Evolutionary conservation across 345 rosid genomes (phyloP), one percentile per base, ranked within the genome.

Genomic region (Garcia nutans): DNA sequence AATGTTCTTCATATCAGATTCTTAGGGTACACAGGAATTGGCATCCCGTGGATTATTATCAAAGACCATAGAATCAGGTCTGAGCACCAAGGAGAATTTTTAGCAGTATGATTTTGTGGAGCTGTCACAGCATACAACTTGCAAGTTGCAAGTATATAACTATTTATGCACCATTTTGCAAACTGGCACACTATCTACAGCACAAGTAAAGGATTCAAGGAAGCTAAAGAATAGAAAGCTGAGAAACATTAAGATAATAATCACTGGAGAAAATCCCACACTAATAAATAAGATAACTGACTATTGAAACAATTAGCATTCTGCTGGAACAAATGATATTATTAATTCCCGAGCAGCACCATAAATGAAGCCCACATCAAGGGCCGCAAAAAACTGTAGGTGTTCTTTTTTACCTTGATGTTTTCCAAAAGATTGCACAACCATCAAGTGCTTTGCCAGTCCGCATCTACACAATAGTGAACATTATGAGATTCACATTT

Each of bases 391-490:
- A 79, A 55, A 65, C 74, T 37, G 44, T 22, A 76, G 69, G 10
- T 71, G 49, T 72, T 16, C 54, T 54, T 60, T 70, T 73, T 70
- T 71, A 91, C 99, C 94, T 91, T 63, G 93, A 90, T 23, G 88
- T 78, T 82, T 87, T 91, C 99, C 99, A 96, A 87, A 96, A 96
- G 65, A 93, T 80, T 73, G 99, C 98, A 89, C 99, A 96, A 37
- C 99, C 99, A 80, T 96, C 99, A 83, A 93, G 74, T 28, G 99
- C 93, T 67, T 79, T 85, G 71, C 98, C 98, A 50, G 98, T 96
- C 76, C 99, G 90, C 99, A 96, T 93, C 99, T 96, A 84, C 76
- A 81, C 69, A 79, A 60, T 37, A 77, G 60, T 28, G 47, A 22
- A 45, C 47, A 67, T 16, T 45, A 67, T 75, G 45, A 78, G 60